phyloP scores from a whole-genome alignment of 257 asterid species.

The Salvia rosmarinus region DNA sequence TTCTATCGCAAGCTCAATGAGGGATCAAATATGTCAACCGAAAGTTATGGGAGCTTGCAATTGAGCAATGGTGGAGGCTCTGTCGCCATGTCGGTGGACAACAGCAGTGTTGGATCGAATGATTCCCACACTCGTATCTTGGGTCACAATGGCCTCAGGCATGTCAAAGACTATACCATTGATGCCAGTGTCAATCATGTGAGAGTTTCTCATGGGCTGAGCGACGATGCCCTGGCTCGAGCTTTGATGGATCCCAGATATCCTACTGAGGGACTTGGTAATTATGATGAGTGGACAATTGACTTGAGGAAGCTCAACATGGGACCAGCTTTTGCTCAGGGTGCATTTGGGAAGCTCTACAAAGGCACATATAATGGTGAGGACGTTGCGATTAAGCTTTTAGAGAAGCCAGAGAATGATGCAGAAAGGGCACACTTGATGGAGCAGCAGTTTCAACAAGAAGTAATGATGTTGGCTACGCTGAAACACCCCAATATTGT shows the following conservation, averaged over 20 bases:
- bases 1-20: constrained; percentile 87
- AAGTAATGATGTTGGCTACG: constrained; percentile 94
- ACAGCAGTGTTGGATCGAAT: constrained; percentile 93
- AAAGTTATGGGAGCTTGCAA: constrained; percentile 87
- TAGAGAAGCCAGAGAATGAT: constrained; percentile 91
- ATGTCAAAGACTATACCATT: constrained; percentile 73
- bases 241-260: constrained; percentile 86
- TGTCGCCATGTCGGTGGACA: constrained; percentile 86
- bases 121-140: constrained; percentile 83
- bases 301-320: constrained; percentile 92
- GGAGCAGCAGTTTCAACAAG: constrained; percentile 99
- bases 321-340: constrained; percentile 99
- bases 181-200: constrained; percentile 83
- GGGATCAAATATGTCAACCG: constrained; percentile 87
- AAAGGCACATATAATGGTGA: constrained; percentile 86
- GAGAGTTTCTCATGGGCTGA: constrained; percentile 64
- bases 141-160: constrained; percentile 89
- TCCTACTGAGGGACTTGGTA: constrained; percentile 88
- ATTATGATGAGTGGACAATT: constrained; percentile 91
- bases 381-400: constrained; percentile 94
- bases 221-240: constrained; percentile 87
- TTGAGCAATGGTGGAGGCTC: constrained; percentile 95
- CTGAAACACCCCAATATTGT: constrained; percentile 93
- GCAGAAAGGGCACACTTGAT: constrained; percentile 79
- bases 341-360: constrained; percentile 97